A percentile compares a stretch with the other conserved stretches of the same genome.
These are phyloP conservation scores for Carex kokanica DNA, from an alignment of 176 grass and related monocot genomes.

Conservation along the genomic window DNA sequence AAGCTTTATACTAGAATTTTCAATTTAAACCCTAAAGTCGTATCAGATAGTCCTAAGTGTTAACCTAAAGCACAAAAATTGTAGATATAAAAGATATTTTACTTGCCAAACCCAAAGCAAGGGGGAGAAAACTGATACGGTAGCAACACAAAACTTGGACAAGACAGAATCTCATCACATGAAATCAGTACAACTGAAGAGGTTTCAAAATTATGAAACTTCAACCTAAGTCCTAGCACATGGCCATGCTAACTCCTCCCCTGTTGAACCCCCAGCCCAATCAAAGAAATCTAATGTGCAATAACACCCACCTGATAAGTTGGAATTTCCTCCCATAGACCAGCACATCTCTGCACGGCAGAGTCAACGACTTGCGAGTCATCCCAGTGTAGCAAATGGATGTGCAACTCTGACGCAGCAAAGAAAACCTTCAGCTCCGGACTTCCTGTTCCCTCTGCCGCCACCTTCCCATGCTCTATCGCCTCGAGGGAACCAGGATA, in stretches of 20 bases:
- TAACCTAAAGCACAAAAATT: background rate
- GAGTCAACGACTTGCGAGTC: slow-evolving; percentile 47
- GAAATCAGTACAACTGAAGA: background rate
- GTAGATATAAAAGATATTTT: background rate
- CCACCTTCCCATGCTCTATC: slow-evolving; percentile 37
- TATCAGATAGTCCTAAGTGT: background rate
- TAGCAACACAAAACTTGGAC: background rate
- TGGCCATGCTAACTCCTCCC: background rate
- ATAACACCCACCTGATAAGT: slow-evolving; percentile 46
- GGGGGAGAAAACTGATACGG: background rate
- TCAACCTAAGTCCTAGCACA: background rate
- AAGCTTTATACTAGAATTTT: background rate
- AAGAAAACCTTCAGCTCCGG: slow-evolving; percentile 94
- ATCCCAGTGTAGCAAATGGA: slow-evolving; percentile 82
- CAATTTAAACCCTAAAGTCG: background rate
- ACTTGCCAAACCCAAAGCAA: slow-evolving; percentile 8
- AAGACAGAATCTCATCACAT: background rate
- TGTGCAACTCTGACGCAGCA: slow-evolving; percentile 65
- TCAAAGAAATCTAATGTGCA: background rate
- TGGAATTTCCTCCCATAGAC: slow-evolving; percentile 61
- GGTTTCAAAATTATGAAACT: background rate
- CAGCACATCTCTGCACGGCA: slow-evolving; percentile 33
- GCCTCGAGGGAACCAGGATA: slow-evolving; percentile 55
- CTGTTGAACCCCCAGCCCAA: background rate
- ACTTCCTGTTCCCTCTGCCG: slow-evolving; percentile 52